Evolutionary conservation across 176 grass and related monocot species (phyloP).

Genomic region (Thinopyrum elongatum): DNA sequence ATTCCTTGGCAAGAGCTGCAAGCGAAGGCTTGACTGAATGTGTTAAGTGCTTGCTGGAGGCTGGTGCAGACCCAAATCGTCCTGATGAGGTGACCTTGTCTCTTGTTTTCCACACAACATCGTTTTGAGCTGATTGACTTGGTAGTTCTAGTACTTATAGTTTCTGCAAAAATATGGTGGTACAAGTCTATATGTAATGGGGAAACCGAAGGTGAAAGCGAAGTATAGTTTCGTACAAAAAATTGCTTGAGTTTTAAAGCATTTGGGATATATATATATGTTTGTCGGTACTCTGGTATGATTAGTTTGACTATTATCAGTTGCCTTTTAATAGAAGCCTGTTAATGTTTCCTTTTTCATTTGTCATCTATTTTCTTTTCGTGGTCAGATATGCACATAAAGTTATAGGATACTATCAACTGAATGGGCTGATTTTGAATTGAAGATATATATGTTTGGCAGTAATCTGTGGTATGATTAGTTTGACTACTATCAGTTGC

Average conservation of each 20-base stretch:
- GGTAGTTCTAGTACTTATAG: neutral
- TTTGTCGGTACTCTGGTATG: neutral
- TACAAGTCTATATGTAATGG: neutral
- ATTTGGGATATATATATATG: neutral
- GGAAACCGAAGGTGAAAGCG: neutral
- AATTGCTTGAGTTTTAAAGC: neutral
- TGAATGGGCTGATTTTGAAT: neutral
- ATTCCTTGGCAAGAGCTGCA: constrained; percentile 3
- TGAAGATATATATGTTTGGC: neutral
- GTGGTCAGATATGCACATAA: neutral
- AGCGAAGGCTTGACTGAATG: neutral
- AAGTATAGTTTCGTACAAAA: neutral
- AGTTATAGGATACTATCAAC: neutral
- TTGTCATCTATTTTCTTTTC: neutral
- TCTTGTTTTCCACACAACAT: neutral
- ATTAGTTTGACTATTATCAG: neutral
- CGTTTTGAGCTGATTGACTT: neutral
- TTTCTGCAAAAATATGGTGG: neutral
- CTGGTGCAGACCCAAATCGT: neutral
- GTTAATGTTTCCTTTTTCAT: neutral
- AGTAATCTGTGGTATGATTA: neutral
- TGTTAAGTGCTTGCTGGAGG: neutral
- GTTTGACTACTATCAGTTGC: neutral
- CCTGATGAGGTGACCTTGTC: neutral
- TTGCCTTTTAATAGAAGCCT: neutral